A percentile compares a stretch with the other conserved stretches of the same genome.
Evolutionary conservation across 2,329 filamentous ascomycete species (phyloP).

Genomic region (Diaporthe vaccinii): DNA sequence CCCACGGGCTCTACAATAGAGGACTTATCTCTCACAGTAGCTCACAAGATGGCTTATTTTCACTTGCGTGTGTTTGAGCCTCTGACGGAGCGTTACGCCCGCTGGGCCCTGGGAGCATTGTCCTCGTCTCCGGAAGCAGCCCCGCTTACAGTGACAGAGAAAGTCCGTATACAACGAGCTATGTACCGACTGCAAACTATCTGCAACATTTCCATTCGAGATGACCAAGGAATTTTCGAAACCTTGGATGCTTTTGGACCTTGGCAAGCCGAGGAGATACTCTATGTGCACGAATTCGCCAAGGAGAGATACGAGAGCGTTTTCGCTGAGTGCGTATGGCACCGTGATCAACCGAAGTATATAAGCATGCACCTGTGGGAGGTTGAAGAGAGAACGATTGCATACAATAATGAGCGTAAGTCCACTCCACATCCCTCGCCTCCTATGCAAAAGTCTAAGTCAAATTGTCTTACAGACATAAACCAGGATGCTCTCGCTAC

Average conservation of each 20-base stretch:
- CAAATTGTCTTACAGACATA: not conserved
- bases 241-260: not conserved
- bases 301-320: not conserved
- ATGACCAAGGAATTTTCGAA: rapidly evolving
- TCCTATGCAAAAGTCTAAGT: not conserved
- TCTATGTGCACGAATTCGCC: slow-evolving; percentile 20
- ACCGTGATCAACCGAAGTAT: not conserved
- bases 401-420: not conserved
- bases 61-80: slow-evolving; percentile 39
- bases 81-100: slow-evolving; percentile 38
- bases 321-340: not conserved
- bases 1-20: not conserved
- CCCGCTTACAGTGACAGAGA: slow-evolving; percentile 29
- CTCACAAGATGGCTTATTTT: slow-evolving; percentile 26
- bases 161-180: slow-evolving; percentile 32
- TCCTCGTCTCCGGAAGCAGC: slow-evolving; percentile 18
- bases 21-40: not conserved
- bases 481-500: not conserved
- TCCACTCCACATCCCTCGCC: not conserved
- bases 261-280: slow-evolving; percentile 19
- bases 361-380: too few relatives aligned
- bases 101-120: slow-evolving; percentile 38
- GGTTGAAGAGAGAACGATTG: too few relatives aligned
- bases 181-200: slow-evolving; percentile 34
- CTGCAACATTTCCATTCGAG: not conserved